These are phyloP conservation scores for Simplicillium sp. DNA, from an alignment of 2,329 filamentous ascomycete genomes.

Conservation along the genomic window DNA sequence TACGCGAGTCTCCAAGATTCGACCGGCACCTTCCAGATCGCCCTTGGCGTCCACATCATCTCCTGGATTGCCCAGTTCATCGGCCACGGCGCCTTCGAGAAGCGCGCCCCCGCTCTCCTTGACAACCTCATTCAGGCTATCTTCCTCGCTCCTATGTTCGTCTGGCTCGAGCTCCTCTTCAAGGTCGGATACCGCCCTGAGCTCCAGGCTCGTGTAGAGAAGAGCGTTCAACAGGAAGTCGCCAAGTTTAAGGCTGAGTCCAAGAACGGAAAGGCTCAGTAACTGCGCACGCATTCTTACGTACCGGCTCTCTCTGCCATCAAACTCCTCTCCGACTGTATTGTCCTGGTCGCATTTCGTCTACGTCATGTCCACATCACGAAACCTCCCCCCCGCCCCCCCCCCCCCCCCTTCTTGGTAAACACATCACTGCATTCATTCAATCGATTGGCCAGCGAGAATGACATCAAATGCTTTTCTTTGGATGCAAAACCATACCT, in stretches of 20 bases:
- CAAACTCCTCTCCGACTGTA: no score
- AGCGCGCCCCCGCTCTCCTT: constrained; percentile 76
- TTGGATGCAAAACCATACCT: no score
- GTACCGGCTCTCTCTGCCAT: no score
- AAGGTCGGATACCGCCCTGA: constrained; percentile 82
- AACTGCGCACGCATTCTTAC: constrained; percentile 8
- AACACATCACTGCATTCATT: no score
- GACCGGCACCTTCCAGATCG: constrained; percentile 40
- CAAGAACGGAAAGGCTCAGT: constrained; percentile 43
- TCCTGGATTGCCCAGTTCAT: constrained; percentile 87
- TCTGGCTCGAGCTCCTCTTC: constrained; percentile 94
- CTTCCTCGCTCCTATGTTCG: constrained; percentile 90
- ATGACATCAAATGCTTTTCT: no score
- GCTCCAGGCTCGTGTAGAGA: constrained; percentile 71
- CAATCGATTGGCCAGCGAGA: no score
- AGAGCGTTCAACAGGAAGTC: constrained; percentile 66
- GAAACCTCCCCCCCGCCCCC: no score
- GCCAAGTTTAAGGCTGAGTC: constrained; percentile 59
- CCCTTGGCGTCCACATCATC: constrained; percentile 58
- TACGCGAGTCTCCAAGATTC: constrained; percentile 54
- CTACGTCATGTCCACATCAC: no score
- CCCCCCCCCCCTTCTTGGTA: no score
- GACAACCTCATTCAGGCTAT: constrained; percentile 89
- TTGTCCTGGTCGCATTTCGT: no score
- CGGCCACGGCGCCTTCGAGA: constrained; percentile 83